Base-by-base conservation (phyloP, 2,329 filamentous ascomycete genomes). In the Orbilia javanica region DNA sequence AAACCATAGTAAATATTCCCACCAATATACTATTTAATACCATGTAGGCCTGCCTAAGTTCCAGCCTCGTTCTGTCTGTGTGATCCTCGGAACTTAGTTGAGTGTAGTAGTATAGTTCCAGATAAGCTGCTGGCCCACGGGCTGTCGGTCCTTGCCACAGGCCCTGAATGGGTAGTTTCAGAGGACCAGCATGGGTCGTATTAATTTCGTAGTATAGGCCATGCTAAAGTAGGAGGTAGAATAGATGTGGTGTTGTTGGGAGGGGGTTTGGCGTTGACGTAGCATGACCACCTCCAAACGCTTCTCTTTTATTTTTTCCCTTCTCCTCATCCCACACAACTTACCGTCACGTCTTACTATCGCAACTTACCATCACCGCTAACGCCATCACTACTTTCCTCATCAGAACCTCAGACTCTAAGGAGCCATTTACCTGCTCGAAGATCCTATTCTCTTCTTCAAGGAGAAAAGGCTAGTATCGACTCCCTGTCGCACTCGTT, bases 401-500 rank as follows among this genome's bases (percentile, higher is more conserved):
- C 34, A 60, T 60, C 34, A 25, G 42, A 60, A 18, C 31, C 31
- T 15, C 20, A n/a, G 15, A n/a, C 20, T n/a, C 11, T 13, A 4
- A 39, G 13, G 20, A 42, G 31, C 55, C n/a, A 18, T 8, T 8
- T 27, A 34, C 8, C 20, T 27, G 11, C 34, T 34, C 7, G 20
- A 27, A 42, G 20, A 18, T 27, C 55, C n/a, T 22, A 25, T n/a
- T 39, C 55, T 25, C 52, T 57, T 22, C 31, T 20, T 36, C 8
- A 1, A 29, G 7, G 29, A 13, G 52, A 22, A 7, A 4, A 6
- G 29, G 39, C 22, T 5, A 20, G 29, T 22, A 22, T 27, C n/a
- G 18, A n/a, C 52, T 57, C 52, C 22, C 52, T 57, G n/a, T n/a
- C 22, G 31, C 52, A 22, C 39, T 57, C 52, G n/a, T 57, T 57